Conservation (phyloP, 2,329 filamentous ascomycete species). For the Aspergillus sp. region DNA sequence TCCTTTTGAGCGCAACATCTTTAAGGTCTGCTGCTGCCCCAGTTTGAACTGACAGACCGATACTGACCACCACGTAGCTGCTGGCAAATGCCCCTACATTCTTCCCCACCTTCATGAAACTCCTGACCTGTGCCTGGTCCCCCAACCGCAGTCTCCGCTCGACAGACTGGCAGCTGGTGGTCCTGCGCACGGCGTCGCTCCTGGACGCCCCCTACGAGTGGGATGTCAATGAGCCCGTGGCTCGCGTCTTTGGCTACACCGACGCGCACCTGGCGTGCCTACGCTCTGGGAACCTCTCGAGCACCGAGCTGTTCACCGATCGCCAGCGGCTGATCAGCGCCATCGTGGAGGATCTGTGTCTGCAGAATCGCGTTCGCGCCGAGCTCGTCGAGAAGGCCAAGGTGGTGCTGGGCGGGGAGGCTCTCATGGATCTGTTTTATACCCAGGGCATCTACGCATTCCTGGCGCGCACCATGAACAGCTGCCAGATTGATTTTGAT, state of each 20-base stretch:
- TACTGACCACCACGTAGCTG: background rate
- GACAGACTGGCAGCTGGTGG: background rate
- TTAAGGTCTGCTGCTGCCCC: background rate
- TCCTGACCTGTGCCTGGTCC: background rate
- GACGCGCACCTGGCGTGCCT: background rate
- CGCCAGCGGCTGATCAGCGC: slow-evolving; percentile 1
- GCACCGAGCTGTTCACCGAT: slow-evolving; percentile 1
- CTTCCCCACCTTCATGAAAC: slow-evolving; percentile 3
- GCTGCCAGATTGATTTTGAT: slow-evolving; percentile 1
- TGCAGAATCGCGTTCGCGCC: background rate
- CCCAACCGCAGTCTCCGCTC: background rate
- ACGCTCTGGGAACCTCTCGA: background rate
- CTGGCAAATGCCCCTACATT: slow-evolving; percentile 1
- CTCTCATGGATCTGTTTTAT: background rate
- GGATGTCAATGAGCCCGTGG: slow-evolving; percentile 1
- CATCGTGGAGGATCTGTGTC: background rate
- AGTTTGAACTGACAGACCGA: background rate
- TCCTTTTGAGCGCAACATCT: slow-evolving; percentile 1
- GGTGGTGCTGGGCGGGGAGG: background rate
- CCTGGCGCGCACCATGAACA: slow-evolving; percentile 4
- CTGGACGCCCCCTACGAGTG: background rate
- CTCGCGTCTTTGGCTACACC: slow-evolving; percentile 2
- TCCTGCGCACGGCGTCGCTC: background rate
- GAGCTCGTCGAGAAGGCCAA: background rate
- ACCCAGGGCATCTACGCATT: slow-evolving; percentile 1